Conservation (phyloP, 225 moss, liverwort and hornwort species). For the Sphagnum tenellum region DNA sequence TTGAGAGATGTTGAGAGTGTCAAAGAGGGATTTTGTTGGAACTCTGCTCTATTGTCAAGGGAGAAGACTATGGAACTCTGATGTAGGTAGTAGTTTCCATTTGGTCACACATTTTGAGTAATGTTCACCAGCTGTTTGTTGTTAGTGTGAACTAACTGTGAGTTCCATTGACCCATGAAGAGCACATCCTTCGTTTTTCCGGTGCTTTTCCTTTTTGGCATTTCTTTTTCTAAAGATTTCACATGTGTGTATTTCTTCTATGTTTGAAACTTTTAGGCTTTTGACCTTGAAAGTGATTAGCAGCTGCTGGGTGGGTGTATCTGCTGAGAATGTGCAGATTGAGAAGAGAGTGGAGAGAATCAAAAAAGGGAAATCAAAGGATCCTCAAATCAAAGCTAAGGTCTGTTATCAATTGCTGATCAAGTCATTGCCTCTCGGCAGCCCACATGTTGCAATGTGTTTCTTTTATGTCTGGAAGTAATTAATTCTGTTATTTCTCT, state of each 20-base stretch:
- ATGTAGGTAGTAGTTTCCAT: no score
- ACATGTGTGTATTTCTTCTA: no score
- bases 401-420: conserved; percentile 8
- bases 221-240: background rate
- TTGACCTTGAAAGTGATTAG: no score
- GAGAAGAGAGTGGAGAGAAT: conserved; percentile 96
- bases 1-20: no score
- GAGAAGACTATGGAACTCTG: no score
- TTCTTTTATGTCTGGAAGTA: background rate
- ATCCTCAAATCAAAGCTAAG: conserved; percentile 84
- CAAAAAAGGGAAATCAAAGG: conserved; percentile 87
- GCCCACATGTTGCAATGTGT: background rate
- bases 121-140: no score
- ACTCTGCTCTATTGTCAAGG: no score
- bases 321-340: conserved; percentile 44
- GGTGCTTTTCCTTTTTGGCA: background rate
- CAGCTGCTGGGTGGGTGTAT: background rate
- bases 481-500: background rate
- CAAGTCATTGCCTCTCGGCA: no score
- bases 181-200: background rate
- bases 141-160: no score
- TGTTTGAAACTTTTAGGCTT: background rate
- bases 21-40: no score
- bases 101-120: no score
- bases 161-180: no score